Conservation (phyloP, 108 stramenopile genomes). For the Chaetoceros tenuissimus region DNA sequence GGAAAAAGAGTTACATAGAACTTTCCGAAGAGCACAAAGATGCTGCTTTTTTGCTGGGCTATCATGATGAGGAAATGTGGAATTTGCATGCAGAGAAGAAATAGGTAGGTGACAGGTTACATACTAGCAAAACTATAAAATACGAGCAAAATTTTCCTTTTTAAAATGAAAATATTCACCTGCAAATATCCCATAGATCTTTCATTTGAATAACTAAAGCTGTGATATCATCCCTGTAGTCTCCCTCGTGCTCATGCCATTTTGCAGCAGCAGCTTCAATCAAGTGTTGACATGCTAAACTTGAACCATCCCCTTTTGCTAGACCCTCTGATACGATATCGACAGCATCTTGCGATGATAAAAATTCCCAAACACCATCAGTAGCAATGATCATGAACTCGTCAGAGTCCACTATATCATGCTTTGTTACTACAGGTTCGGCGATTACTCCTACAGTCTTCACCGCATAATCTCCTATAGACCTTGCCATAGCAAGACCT, state of each 20-base stretch:
- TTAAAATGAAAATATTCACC: too few species aligned
- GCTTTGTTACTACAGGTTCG: constrained; percentile 72
- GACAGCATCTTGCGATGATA: constrained; percentile 63
- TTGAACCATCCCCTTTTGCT: constrained; percentile 40
- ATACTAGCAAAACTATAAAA: too few species aligned
- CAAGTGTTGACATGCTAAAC: constrained; percentile 68
- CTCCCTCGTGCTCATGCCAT: constrained; percentile 94
- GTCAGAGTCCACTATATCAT: constrained; percentile 38
- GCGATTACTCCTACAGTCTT: constrained; percentile 86
- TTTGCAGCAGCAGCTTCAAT: constrained; percentile 82
- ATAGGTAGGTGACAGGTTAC: too few species aligned
- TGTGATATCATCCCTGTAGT: constrained; percentile 96
- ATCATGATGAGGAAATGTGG: too few species aligned
- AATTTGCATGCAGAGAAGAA: too few species aligned
- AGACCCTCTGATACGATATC: constrained; percentile 51
- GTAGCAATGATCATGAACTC: constrained; percentile 84
- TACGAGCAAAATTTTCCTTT: too few species aligned
- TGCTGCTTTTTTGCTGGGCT: too few species aligned
- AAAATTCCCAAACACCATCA: constrained; percentile 98
- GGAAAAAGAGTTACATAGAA: too few species aligned
- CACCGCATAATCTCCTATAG: constrained; percentile 94
- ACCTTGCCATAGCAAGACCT: constrained; percentile 90
- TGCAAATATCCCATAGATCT: constrained; percentile 45
- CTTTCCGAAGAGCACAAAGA: too few species aligned
- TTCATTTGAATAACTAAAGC: constrained; percentile 79